Evolutionary conservation across 805 yeast genomes (phyloP), one percentile per base, ranked within the genome.

Genomic region (Pichia pseudocactophila): DNA sequence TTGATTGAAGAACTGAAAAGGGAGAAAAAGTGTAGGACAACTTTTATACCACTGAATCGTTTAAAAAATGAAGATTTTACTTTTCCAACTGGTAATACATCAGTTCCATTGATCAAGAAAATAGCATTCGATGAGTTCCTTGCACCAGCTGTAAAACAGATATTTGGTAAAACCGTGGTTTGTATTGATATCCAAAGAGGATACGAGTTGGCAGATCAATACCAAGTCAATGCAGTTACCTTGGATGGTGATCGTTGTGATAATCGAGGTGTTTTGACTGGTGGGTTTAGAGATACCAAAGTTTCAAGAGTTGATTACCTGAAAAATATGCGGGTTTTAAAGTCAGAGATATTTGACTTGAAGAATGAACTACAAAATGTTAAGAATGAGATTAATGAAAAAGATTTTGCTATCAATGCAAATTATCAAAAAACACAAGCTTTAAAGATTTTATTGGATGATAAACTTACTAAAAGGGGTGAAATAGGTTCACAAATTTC

Each of bases 231-330:
- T 51, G 84, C 95, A 1, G 82, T 92, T 13, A 92, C 98, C 0
- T 64, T 90, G 15, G 95, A 86, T 59, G 98, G 98, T 51, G 97
- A 92, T 57, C 69, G 86, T 49, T 86, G 86, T 39, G 94, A 86
- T 52, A 78, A 76, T 37, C 76, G 70, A 50, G 98, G 98, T 60
- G 83, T 82, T 2, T 60, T 92, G 36, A 78, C 86, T 19, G 97
- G 97, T 61, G 97, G 97, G 38, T 86, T 73, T 53, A 73, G 84
- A 50, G 92, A 85, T 52, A 73, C 70, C 51, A 74, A 74, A 45
- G 68, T 65, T 40, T 80, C 87, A 0, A 71, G 94, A 51, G 61
- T 89, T 37, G 95, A 87, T 50, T 74, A 81, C 2, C 67, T 86
- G 53, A 77, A 76, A 41, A 57, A 64, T 12, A 71, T 82, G 48